phyloP scores from a whole-genome alignment of 2,329 filamentous ascomycete genomes.

The Amauroascus verrucosus region DNA sequence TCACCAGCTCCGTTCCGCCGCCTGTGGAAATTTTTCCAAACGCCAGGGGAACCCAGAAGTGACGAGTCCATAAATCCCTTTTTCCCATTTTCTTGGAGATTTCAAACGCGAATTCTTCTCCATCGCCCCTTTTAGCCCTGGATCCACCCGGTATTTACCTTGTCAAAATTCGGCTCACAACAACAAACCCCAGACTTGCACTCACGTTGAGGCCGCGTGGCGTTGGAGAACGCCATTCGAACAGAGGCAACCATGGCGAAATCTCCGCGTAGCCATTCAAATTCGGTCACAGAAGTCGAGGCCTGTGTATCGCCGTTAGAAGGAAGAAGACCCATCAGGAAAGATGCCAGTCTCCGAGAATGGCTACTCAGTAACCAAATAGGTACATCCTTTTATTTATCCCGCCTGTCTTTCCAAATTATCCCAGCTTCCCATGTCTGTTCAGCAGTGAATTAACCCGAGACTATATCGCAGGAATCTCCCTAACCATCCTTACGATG shows the following conservation, averaged over 20 bases:
- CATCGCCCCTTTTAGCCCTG: neutral
- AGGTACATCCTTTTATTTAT: slow-evolving; percentile 41
- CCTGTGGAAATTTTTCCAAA: neutral
- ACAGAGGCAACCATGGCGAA: slow-evolving; percentile 25
- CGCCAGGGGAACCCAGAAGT: neutral
- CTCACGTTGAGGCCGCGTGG: slow-evolving; percentile 9
- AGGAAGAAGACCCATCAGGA: slow-evolving; percentile 20
- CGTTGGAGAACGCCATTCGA: slow-evolving; percentile 2
- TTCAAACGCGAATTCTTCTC: neutral
- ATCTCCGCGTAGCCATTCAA: slow-evolving; percentile 23
- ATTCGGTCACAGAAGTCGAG: slow-evolving; percentile 31
- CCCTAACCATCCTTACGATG: slow-evolving; percentile 73
- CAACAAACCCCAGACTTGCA: neutral
- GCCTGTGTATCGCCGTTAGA: slow-evolving; percentile 31
- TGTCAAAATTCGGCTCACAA: neutral
- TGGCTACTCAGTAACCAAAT: slow-evolving; percentile 73
- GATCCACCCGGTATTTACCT: neutral
- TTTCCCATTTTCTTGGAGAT: neutral
- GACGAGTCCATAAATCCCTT: neutral
- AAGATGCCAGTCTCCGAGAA: slow-evolving; percentile 35
- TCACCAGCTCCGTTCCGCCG: neutral
- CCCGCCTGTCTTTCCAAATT: too few species aligned
- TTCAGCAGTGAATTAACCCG: neutral
- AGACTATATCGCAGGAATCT: slow-evolving; percentile 52
- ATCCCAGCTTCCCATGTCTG: neutral